Evolutionary conservation across 495 filamentous ascomycete species (phyloP), one percentile per base, ranked within the genome.

Genomic region (Penicillium flavigenum): DNA sequence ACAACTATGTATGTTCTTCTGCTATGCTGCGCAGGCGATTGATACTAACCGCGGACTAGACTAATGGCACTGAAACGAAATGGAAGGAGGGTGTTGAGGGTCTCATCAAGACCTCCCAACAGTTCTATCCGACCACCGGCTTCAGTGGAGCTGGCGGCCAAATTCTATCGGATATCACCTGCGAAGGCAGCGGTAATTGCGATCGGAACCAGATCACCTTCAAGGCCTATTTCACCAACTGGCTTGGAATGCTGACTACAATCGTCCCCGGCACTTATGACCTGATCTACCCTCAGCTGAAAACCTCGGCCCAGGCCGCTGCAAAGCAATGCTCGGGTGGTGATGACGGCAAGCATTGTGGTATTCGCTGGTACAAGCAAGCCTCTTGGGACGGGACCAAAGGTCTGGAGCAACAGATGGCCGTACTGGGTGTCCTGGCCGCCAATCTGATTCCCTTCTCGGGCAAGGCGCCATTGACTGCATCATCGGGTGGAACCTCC

Each of bases 161-260:
- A 49, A 70, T 89, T 65, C 79, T 90, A 66, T 72, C 75, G 31
- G 90, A 92, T 67, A 80, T 84, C 34, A 81, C 86, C 44, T 93
- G 89, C 76, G 90, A 95, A 63, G 66, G 75, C 0, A 69, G 72
- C 29, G 76, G 72, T 48, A 83, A 80, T 49, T 95, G 90, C 71
- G 80, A 89, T 67, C 77, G 77, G 46, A 90, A 93, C 64, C 83
- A 89, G 68, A 78, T 78, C 51, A 82, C 79, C 43, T 92, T 91
- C 79, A 93, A 92, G 71, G 88, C 87, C 9, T 87, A 89, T 62
- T 74, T 91, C 17, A 72, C 84, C 38, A 84, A 84, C 8, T 91
- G 86, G 87, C 75, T 93, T 66, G 83, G 85, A 2, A 81, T 80
- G 36, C 80, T 83, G 36, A 76, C 83, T 10, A 84, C 85, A 55